Evolutionary conservation across 306 rosid species (phyloP), one percentile per base, ranked within the genome.

Genomic region (Acacia confusa): DNA sequence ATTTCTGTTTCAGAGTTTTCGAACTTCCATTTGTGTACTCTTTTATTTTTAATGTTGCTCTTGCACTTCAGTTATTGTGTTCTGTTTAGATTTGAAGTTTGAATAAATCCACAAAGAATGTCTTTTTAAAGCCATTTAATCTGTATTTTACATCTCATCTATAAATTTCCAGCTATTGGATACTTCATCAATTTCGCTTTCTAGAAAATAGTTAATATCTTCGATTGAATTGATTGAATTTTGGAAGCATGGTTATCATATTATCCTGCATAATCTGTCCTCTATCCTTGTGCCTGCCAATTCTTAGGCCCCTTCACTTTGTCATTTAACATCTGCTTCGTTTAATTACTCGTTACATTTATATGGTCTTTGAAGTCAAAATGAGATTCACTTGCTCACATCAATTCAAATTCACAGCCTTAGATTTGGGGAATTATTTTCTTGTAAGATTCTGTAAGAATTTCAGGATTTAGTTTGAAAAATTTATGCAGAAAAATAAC

Each of bases 401-500:
- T 57, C 19, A n/a, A 11, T 53, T 64, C 32, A 65, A 72, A 43
- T 50, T 50, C 48, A 45, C 43, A 41, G 44, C 30, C 28, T 48
- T 22, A 48, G 36, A 45, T 0, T 36, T 24, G 47, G 30, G 60
- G 78, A 66, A 36, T 48, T 63, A 57, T 61, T 73, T 47, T 82
- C 50, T 38, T 70, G 72, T 74, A 79, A 34, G 63, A 70, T 70
- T 25, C 61, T 78, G 63, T 63, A 8, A 17, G 78, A 78, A 60
- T 67, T 34, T 30, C 27, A 72, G n/a, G 24, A 50, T 20, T 61
- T 43, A 50, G 15, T 74, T n/a, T 68, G 40, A 36, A 61, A 61
- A 81, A 71, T 79, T 11, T 76, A 72, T 79, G 79, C 88, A 82
- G 86, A 82, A 87, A 79, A 82, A 82, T 27, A 50, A 15, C 58